Evolutionary conservation across 129 eudicot genomes (phyloP), one percentile per base, ranked within the genome.

Genomic region (carrot (Daucus carota)): DNA sequence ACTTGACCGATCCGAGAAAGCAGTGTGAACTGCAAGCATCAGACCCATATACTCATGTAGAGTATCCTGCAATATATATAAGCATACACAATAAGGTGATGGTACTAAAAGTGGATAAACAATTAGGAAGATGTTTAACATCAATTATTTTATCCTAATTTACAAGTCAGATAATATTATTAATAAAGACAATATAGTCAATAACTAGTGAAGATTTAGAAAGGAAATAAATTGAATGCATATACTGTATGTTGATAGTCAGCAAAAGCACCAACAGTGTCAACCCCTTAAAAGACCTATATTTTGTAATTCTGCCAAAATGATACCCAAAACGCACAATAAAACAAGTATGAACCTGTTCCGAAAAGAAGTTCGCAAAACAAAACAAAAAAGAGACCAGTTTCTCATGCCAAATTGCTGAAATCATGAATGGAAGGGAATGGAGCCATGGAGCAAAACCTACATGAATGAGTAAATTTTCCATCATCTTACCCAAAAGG

Each of bases 1-100:
- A 84, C 88, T 93, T 67, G 90, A 84, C 43, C 98, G 98, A 76
- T 93, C 98, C 50, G 97, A 83, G 75, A 87, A 93, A 67, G 98
- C 98, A 79, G 81, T 74, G 74, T 87, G 91, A 73, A 82, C 97
- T 20, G 92, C 95, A 79, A 87, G 78, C 85, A 90, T 82, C 70
- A 87, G 78, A 77, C 90, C 97, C 86, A 93, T 78, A 62, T 93
- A 82, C 52, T 93, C 98, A 79, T 93, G 98, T 57, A 93, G 73
- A 0, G 85, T 84, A 71, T 93, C 98, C 98, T 93, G 87, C 81
- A 79, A 33, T 32, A 75, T 44, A 80, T 59, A 47, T 44, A n/a
- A n/a, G 36, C 26, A 79, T 79, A 47, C 45, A 80, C 48, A 46
- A 76, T 66, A 68, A 22, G 45, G 59, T 63, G 32, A 81, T 17